Percentiles rank a stretch among this genome's conserved stretches.
Evolutionary conservation across 257 asterid genomes (phyloP).

Genomic region (Solanum clarkiae): DNA sequence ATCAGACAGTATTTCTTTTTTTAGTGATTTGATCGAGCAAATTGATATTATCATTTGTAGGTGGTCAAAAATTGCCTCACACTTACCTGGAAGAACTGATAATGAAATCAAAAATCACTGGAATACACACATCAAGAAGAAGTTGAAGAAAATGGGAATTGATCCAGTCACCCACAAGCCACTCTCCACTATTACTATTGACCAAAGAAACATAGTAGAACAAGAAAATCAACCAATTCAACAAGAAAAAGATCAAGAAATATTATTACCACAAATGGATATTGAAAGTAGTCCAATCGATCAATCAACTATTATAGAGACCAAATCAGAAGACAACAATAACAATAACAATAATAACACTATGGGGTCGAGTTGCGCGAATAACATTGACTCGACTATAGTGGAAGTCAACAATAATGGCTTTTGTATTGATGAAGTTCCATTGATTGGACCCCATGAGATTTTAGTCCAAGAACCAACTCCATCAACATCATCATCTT

Average conservation of each 20-base stretch:
- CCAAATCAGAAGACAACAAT: conserved; percentile 1
- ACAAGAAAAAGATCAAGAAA: background rate
- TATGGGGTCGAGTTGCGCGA: background rate
- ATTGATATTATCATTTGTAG: conserved; percentile 13
- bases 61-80: conserved; percentile 96
- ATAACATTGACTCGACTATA: background rate
- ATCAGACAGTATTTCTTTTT: background rate
- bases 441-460: conserved; percentile 58
- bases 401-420: conserved; percentile 36
- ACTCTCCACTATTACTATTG: conserved; percentile 12
- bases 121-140: conserved; percentile 93
- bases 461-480: conserved; percentile 24
- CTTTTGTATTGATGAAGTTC: conserved; percentile 68
- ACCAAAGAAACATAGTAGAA: background rate
- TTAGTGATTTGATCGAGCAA: background rate
- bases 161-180: conserved; percentile 95
- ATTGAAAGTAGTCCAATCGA: background rate
- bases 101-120: conserved; percentile 93
- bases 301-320: conserved; percentile 11
- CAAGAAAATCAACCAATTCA: background rate
- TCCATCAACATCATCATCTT: conserved; percentile 17
- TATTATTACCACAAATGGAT: background rate
- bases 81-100: conserved; percentile 94
- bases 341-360: background rate
- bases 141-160: conserved; percentile 78